Conservation (phyloP, 192 early-diverging fungal species). For the Funneliformis mosseae region DNA sequence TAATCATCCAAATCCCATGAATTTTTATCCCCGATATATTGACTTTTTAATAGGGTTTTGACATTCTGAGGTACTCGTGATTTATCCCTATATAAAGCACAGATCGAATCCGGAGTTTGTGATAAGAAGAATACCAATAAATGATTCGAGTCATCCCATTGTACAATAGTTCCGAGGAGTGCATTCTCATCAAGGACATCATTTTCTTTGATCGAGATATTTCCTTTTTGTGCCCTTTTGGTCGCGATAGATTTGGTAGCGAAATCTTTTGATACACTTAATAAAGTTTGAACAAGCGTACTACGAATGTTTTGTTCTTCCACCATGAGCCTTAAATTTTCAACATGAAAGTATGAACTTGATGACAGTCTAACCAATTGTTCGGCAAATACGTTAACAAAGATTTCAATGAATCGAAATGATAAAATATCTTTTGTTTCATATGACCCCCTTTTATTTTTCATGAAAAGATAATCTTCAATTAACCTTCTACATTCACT, state of each 20-base stretch:
- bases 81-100: conserved; percentile 26
- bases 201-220: neutral
- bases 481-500: conserved; percentile 17
- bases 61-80: conserved; percentile 26
- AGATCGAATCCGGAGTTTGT: conserved; percentile 29
- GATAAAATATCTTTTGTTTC: conserved; percentile 9
- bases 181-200: neutral
- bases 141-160: conserved; percentile 35
- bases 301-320: conserved; percentile 6
- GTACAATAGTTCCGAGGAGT: neutral
- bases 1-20: conserved; percentile 21
- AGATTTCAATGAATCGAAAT: conserved; percentile 34
- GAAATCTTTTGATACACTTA: conserved; percentile 32
- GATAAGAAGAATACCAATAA: conserved; percentile 34
- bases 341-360: conserved; percentile 32
- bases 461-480: conserved; percentile 28
- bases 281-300: conserved; percentile 25
- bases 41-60: conserved; percentile 28
- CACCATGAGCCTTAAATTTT: conserved; percentile 27
- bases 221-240: neutral
- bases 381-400: conserved; percentile 34
- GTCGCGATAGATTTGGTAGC: conserved; percentile 18
- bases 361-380: conserved; percentile 34
- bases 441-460: neutral
- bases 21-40: neutral